Percentiles rank a stretch among this genome's conserved stretches.
Conservation (phyloP, 139 green algal species). For the Ettlia oleoabundans region DNA sequence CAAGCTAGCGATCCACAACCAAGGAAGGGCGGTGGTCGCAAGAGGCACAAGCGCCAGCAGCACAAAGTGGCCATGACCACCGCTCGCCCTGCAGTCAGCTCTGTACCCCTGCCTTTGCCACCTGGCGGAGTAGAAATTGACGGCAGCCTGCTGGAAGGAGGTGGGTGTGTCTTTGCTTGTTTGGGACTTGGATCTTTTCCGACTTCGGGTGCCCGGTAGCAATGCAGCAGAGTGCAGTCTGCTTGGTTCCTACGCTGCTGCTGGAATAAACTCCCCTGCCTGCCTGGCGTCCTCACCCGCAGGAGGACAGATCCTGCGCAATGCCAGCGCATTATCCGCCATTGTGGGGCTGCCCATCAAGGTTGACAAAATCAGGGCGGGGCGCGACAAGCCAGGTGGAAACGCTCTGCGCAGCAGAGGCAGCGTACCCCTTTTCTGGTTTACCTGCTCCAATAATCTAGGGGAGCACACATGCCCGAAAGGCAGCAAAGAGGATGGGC, state of each 20-base stretch:
- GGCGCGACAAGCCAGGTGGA: slow-evolving; percentile 45
- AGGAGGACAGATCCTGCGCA: slow-evolving; percentile 86
- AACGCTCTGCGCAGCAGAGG: too few relatives aligned
- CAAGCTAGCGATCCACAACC: background rate
- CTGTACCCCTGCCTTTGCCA: too few relatives aligned
- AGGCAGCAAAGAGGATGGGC: background rate
- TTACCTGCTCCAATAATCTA: background rate
- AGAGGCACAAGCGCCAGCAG: background rate
- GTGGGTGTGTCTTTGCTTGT: too few relatives aligned
- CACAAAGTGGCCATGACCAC: too few relatives aligned
- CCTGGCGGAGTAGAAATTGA: slow-evolving; percentile 15
- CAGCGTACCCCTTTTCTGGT: background rate
- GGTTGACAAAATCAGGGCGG: slow-evolving; percentile 65
- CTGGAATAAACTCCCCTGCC: too few relatives aligned
- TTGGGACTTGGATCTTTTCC: too few relatives aligned
- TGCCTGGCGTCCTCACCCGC: too few relatives aligned
- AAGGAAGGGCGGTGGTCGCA: background rate
- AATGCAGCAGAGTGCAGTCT: too few relatives aligned
- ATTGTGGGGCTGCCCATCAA: slow-evolving; percentile 54
- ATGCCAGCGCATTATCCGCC: slow-evolving; percentile 67
- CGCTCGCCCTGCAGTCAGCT: too few relatives aligned
- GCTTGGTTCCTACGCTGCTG: too few relatives aligned
- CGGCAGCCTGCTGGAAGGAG: slow-evolving; percentile 78
- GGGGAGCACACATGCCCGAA: background rate
- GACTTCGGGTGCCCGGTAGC: too few relatives aligned